Conservation (phyloP, 129 eudicot species). For the Kitagawia praeruptora region DNA sequence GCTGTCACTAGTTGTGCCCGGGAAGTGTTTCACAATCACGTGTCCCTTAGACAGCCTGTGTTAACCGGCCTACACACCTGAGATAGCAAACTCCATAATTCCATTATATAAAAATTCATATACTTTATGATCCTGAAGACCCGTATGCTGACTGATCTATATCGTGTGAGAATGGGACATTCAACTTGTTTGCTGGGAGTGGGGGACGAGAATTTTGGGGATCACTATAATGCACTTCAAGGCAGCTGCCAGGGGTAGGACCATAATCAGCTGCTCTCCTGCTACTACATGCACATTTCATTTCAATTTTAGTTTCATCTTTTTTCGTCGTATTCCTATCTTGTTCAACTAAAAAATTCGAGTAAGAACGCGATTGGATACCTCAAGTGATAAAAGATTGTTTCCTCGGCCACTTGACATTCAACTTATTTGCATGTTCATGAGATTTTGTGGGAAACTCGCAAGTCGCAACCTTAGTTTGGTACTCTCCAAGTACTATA, state of each 20-base stretch:
- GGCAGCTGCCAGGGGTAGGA: background rate
- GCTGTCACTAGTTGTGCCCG: background rate
- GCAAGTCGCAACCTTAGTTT: no score
- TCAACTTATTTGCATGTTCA: no score
- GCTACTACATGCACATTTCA: no score
- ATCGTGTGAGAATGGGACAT: background rate
- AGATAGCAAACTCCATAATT: background rate
- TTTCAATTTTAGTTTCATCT: no score
- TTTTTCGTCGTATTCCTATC: no score
- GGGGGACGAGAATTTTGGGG: background rate
- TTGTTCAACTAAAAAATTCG: no score
- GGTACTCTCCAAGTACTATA: no score
- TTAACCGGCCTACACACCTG: background rate
- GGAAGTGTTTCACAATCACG: background rate
- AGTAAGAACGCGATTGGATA: no score
- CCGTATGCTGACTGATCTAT: background rate
- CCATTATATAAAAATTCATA: no score
- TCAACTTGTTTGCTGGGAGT: background rate
- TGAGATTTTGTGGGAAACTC: no score
- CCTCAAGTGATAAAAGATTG: no score
- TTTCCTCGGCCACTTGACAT: no score
- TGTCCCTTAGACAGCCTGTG: background rate
- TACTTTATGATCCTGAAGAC: background rate
- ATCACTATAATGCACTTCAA: background rate
- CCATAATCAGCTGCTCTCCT: background rate